A percentile compares a stretch with the other conserved stretches of the same genome.
phyloP scores from a whole-genome alignment of 1,284 basidiomycete species.

The Coriolopsis trogii region DNA sequence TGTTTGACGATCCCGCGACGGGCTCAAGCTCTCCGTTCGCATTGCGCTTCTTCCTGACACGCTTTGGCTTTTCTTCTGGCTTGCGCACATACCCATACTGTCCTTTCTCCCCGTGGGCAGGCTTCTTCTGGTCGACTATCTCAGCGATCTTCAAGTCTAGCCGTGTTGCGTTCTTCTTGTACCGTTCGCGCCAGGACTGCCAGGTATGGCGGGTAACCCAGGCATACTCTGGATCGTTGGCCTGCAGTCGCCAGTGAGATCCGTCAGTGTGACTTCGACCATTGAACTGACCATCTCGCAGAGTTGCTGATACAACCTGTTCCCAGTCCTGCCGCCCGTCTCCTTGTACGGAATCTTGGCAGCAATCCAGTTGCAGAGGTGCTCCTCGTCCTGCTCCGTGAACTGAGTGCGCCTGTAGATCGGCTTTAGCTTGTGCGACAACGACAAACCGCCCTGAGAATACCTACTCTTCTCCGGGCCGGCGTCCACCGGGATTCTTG shows the following conservation, averaged over 20 bases:
- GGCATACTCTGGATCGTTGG: constrained; percentile 63
- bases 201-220: constrained; percentile 85
- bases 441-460: too few relatives aligned
- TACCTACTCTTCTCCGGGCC: constrained; percentile 79
- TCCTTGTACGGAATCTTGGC: constrained; percentile 78
- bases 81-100: constrained; percentile 78
- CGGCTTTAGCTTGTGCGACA: too few relatives aligned
- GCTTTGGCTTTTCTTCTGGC: constrained; percentile 65
- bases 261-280: too few relatives aligned
- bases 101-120: constrained; percentile 67
- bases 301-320: constrained; percentile 72
- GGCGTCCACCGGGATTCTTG: constrained; percentile 78
- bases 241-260: constrained; percentile 37
- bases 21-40: constrained; percentile 17
- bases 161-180: constrained; percentile 75
- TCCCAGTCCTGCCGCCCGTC: constrained; percentile 76
- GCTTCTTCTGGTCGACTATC: constrained; percentile 70
- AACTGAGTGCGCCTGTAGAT: constrained; percentile 68
- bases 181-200: constrained; percentile 85
- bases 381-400: constrained; percentile 70
- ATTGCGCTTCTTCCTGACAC: constrained; percentile 48
- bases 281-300: constrained; percentile 49
- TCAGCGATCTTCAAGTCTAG: constrained; percentile 63
- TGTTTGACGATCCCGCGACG: constrained; percentile 24
- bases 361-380: constrained; percentile 76